Evolutionary conservation across 495 filamentous ascomycete genomes (phyloP).

Genomic region (Aspergillus cavernicola): DNA sequence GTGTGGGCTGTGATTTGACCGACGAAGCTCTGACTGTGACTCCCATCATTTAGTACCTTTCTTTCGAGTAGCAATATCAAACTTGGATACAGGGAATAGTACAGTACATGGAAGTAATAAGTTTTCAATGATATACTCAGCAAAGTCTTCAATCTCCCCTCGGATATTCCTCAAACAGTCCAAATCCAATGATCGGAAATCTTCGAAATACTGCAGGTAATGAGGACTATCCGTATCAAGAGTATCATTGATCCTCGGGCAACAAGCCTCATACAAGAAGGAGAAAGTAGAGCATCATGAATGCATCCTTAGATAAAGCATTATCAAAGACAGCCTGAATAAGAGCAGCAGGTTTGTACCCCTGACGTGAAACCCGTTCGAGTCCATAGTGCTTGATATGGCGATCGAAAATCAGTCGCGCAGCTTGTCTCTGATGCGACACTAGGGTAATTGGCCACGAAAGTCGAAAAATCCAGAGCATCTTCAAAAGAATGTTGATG

Average conservation of each 20-base stretch:
- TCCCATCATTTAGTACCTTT: neutral
- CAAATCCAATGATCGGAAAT: neutral
- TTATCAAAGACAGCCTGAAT: neutral
- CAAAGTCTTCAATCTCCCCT: neutral
- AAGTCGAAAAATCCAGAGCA: neutral
- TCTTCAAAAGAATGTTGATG: neutral
- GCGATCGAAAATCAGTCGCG: neutral
- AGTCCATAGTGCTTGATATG: neutral
- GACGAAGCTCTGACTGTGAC: neutral
- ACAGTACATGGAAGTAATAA: neutral
- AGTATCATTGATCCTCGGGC: no score
- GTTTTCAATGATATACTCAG: slow-evolving; percentile 2
- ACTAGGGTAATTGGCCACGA: neutral
- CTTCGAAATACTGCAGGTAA: neutral
- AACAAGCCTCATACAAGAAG: neutral
- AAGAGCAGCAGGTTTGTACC: neutral
- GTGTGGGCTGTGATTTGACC: slow-evolving; percentile 7
- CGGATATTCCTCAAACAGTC: neutral
- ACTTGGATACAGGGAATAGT: neutral
- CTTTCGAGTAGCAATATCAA: no score
- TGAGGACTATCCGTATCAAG: neutral
- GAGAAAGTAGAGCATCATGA: neutral
- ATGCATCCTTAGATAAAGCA: neutral
- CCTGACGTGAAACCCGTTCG: neutral
- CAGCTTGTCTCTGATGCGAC: neutral